Base-by-base conservation (phyloP, 1,284 basidiomycete species). In the Prillingera fragicola region DNA sequence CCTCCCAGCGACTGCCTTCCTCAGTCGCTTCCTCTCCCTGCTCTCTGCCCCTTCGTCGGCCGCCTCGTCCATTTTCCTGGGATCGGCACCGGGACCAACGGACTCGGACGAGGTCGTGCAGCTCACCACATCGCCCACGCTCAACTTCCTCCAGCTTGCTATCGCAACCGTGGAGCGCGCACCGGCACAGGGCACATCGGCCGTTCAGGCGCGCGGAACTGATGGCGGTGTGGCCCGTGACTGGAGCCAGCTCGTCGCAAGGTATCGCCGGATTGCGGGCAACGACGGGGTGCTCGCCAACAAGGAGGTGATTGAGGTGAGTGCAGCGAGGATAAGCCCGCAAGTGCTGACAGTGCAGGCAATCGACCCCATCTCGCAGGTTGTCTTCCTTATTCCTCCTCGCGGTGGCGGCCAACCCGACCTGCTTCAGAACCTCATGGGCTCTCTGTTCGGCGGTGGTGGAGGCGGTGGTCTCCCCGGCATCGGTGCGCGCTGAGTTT, bases 101-200 rank as follows among this genome's bases (percentile, higher is more conserved):
- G 43, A 56, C 12, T 58, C 71, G n/a, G 68, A 74, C 18, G 78
- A 81, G 49, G 83, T 87, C 54, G 75, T 92, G 1, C 65, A 80
- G 8, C 73, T 88, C 48, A 88, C 86, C 6, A 79, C 78, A 14
- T 83, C 88, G 50, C 71, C 79, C 1, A 74, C 80, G 8, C 73
- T 91, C 55, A 96, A 94, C 66, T 94, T 91, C 67, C 75, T 83
- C 3, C 91, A 96, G 62, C 77, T 95, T 41, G 87, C 85, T 0
- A 78, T 95, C 9, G 69, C 83, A 40, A 83, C 84, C 6, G 87
- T 86, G 52, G 89, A 94, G 67, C 80, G 87, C 22, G 74, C 73
- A 1, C 83, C 84, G 1, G 81, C 86, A 41, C 83, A 57, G 12
- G 69, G 64, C 6, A 59, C 60, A 10, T 62, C 57, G 8, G 67